Conservation (phyloP, 805 yeast genomes). For the Lipomyces mesembrius region DNA sequence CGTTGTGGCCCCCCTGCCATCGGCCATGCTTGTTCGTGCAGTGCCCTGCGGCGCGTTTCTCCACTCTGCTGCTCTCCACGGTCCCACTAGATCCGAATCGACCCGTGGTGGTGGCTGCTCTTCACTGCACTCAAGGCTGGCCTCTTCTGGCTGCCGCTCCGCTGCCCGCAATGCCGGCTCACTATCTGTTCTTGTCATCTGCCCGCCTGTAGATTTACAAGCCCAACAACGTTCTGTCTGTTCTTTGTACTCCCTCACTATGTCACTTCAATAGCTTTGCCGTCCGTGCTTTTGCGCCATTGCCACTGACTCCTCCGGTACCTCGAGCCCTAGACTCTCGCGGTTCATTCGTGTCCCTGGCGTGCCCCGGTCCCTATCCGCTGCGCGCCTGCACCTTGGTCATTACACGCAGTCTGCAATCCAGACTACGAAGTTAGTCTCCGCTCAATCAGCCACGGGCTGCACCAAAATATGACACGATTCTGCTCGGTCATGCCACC, state of each 20-base stretch:
- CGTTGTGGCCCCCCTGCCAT: not conserved
- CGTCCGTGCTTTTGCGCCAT: not conserved
- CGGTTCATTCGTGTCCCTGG: not conserved
- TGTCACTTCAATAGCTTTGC: not conserved
- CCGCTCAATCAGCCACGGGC: constrained; percentile 1
- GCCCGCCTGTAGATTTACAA: not conserved
- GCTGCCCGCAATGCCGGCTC: not conserved
- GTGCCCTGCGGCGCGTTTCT: not conserved
- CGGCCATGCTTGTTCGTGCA: not conserved
- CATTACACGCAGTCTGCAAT: not conserved
- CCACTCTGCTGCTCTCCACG: not conserved
- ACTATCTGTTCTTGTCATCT: not conserved
- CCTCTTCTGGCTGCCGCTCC: not conserved
- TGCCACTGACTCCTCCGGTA: not conserved
- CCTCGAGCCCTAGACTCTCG: not conserved
- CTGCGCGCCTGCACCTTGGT: not conserved
- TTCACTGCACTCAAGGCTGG: not conserved
- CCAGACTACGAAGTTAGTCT: not conserved
- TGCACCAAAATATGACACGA: not conserved
- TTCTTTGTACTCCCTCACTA: not conserved
- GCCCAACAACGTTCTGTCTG: not conserved
- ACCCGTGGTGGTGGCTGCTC: not conserved
- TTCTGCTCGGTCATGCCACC: constrained; percentile 2
- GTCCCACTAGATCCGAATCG: not conserved
- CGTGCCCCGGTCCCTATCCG: not conserved